These are phyloP conservation scores for Rubus parviflorus DNA, from an alignment of 306 rosid genomes.

Conservation along the genomic window DNA sequence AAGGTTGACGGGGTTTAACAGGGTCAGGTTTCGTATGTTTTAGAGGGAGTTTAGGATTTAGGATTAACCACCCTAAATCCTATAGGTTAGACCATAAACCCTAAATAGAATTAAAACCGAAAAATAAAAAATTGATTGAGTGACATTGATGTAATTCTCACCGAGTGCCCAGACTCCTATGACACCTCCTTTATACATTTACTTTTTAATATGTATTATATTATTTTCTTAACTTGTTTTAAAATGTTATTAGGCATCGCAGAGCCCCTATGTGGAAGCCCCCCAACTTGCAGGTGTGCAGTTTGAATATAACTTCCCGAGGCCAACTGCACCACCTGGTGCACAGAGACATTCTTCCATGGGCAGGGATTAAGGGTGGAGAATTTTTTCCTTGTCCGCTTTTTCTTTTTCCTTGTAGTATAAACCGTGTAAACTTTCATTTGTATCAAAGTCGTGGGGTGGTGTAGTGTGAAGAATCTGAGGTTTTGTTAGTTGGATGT, in stretches of 20 bases:
- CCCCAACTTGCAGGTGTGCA: slow-evolving; percentile 63
- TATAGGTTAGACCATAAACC: neutral
- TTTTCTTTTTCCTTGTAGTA: slow-evolving; percentile 23
- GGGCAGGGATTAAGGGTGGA: slow-evolving; percentile 51
- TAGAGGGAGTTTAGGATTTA: neutral
- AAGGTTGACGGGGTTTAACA: neutral
- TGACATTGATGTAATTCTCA: neutral
- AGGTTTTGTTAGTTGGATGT: slow-evolving; percentile 16
- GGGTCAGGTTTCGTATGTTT: neutral
- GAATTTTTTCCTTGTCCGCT: neutral
- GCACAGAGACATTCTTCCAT: slow-evolving; percentile 70
- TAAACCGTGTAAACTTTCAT: slow-evolving; percentile 25
- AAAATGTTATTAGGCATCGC: slow-evolving; percentile 18
- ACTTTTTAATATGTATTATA: neutral
- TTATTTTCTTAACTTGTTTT: neutral
- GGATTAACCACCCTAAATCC: neutral
- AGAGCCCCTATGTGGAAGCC: slow-evolving; percentile 92
- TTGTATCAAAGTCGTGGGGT: slow-evolving; percentile 39
- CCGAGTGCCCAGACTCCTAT: neutral
- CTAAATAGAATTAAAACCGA: neutral
- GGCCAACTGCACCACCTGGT: slow-evolving; percentile 93
- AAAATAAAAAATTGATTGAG: neutral
- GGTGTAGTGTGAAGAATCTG: slow-evolving; percentile 30
- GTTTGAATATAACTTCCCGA: slow-evolving; percentile 52
- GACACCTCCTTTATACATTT: neutral